These are phyloP conservation scores for Scalesia atractyloides DNA, from an alignment of 129 eudicot species.

Conservation along the genomic window DNA sequence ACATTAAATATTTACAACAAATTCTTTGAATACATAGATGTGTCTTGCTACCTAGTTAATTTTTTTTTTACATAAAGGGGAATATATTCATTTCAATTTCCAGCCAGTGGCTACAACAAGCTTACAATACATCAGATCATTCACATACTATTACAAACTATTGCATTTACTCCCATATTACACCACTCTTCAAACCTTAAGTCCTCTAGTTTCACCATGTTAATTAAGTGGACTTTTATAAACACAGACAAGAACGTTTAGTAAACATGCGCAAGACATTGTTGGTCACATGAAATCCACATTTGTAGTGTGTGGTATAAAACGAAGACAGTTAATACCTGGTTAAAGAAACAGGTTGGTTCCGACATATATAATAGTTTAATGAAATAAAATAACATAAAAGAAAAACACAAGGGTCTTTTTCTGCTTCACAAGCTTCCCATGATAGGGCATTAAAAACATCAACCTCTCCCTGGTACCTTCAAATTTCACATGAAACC, in stretches of 20 bases:
- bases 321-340: constrained; percentile 22
- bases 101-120: no score
- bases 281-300: constrained; percentile 40
- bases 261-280: constrained; percentile 26
- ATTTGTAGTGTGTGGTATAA: constrained; percentile 35
- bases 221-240: not conserved
- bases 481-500: constrained; percentile 35
- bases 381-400: not conserved
- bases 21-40: no score
- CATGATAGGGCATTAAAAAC: constrained; percentile 33
- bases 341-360: constrained; percentile 20
- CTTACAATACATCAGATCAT: no score
- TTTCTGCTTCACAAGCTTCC: constrained; percentile 39
- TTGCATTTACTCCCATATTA: no score
- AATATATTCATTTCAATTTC: no score
- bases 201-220: no score
- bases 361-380: constrained; percentile 19
- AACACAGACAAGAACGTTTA: not conserved
- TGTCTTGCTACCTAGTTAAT: no score
- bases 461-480: constrained; percentile 28
- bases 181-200: no score
- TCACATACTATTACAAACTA: no score
- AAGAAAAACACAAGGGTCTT: constrained; percentile 7
- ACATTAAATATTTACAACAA: no score
- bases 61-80: no score